Percentiles rank a stretch among this genome's conserved stretches.
phyloP scores from a whole-genome alignment of 345 rosid species.

The Cardamine chenopodiifolia region DNA sequence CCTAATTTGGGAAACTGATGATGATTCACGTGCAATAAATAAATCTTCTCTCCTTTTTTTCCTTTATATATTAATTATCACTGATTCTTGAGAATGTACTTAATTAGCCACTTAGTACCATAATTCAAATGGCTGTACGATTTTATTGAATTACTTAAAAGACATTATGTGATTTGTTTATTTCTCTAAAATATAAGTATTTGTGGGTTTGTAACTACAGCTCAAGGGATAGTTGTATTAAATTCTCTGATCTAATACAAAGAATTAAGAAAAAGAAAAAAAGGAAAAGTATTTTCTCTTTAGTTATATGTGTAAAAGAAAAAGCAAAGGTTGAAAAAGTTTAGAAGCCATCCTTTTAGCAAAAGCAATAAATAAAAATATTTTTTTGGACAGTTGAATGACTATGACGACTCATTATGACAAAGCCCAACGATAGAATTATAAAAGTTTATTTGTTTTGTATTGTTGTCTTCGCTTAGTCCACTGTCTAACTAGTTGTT shows the following conservation, averaged over 20 bases:
- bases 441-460: slow-evolving; percentile 41
- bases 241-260: not conserved
- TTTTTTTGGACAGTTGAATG: slow-evolving; percentile 40
- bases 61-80: not conserved
- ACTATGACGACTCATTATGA: slow-evolving; percentile 47
- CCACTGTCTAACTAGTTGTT: slow-evolving; percentile 37
- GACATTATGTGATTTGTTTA: not conserved
- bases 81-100: not conserved
- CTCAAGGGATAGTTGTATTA: not conserved
- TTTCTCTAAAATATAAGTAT: not conserved
- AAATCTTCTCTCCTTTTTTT: not conserved
- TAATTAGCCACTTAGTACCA: not conserved
- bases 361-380: slow-evolving; percentile 18
- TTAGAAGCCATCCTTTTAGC: slow-evolving; percentile 36
- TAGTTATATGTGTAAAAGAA: slow-evolving; percentile 14
- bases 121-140: not conserved
- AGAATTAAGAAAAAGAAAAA: not conserved
- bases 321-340: slow-evolving; percentile 36
- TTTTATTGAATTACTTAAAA: not conserved
- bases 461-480: slow-evolving; percentile 43
- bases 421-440: slow-evolving; percentile 41
- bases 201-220: too few species aligned
- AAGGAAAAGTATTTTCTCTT: not conserved
- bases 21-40: slow-evolving; percentile 39
- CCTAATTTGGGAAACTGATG: slow-evolving; percentile 34